phyloP scores from a whole-genome alignment of 2,329 filamentous ascomycete species.

The Colletotrichum agaves region DNA sequence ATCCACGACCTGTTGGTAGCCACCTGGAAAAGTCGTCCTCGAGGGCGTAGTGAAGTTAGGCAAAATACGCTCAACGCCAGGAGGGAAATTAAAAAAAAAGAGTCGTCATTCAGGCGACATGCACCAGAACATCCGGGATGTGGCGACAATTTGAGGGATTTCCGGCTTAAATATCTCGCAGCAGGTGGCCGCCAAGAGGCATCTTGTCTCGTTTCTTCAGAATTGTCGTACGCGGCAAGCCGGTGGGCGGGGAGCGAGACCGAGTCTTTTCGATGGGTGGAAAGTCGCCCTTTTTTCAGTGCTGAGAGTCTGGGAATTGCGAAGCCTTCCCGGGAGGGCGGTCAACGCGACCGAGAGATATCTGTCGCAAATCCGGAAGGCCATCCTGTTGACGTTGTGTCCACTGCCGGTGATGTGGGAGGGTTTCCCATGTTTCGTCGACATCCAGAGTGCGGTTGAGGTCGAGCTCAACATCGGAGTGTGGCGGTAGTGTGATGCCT shows the following conservation, averaged over 20 bases:
- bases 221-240: no score
- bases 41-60: no score
- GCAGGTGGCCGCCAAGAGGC: not conserved
- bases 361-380: not conserved
- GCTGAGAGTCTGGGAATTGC: slow-evolving; percentile 10
- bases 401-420: slow-evolving; percentile 15
- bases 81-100: no score
- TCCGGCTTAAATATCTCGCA: not conserved
- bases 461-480: not conserved
- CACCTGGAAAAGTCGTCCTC: no score
- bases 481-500: slow-evolving; percentile 1
- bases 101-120: no score
- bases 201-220: not conserved
- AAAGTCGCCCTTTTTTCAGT: not conserved
- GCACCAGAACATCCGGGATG: not conserved
- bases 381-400: slow-evolving; percentile 5
- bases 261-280: slow-evolving; percentile 1
- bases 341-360: slow-evolving; percentile 14
- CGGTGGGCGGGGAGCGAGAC: not conserved
- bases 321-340: slow-evolving; percentile 12
- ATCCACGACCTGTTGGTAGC: no score
- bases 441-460: not conserved
- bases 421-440: not conserved
- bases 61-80: no score
- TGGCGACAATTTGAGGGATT: not conserved